These are phyloP conservation scores for Tricholoma terreum DNA, from an alignment of 768 basidiomycete genomes.

Conservation along the genomic window DNA sequence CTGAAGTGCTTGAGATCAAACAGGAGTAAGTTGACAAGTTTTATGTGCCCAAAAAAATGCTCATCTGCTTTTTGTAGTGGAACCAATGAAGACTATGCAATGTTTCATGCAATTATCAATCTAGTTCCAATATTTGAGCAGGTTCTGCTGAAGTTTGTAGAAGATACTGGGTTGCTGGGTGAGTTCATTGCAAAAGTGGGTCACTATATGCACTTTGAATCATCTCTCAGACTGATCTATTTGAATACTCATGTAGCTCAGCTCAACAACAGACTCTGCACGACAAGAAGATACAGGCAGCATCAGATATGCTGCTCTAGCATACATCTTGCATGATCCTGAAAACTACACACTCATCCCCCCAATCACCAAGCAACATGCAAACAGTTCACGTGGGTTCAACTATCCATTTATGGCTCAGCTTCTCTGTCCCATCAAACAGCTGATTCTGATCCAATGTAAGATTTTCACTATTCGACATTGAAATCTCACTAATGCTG, in stretches of 20 bases:
- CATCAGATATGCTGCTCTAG: background rate
- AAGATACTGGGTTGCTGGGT: background rate
- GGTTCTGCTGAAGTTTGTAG: background rate
- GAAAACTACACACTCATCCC: too few species aligned
- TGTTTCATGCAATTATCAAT: background rate
- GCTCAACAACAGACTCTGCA: background rate
- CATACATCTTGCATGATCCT: background rate
- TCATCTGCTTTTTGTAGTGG: background rate
- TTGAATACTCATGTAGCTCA: too few species aligned
- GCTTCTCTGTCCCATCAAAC: too few species aligned
- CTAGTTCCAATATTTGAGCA: background rate
- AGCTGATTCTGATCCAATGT: too few species aligned
- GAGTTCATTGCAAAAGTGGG: background rate
- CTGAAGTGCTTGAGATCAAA: background rate
- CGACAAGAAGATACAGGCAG: background rate
- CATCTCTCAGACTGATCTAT: too few species aligned
- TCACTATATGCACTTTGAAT: background rate
- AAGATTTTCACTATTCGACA: too few species aligned
- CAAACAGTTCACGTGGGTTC: too few species aligned
- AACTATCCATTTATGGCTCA: too few species aligned
- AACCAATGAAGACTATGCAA: background rate
- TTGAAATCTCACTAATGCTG: too few species aligned
- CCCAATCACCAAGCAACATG: too few species aligned
- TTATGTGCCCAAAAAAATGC: background rate
- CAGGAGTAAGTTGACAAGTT: background rate